Percentiles rank a stretch among this genome's conserved stretches.
These are phyloP conservation scores for Alternaria metachromatica DNA, from an alignment of 2,329 filamentous ascomycete species.

Conservation along the genomic window DNA sequence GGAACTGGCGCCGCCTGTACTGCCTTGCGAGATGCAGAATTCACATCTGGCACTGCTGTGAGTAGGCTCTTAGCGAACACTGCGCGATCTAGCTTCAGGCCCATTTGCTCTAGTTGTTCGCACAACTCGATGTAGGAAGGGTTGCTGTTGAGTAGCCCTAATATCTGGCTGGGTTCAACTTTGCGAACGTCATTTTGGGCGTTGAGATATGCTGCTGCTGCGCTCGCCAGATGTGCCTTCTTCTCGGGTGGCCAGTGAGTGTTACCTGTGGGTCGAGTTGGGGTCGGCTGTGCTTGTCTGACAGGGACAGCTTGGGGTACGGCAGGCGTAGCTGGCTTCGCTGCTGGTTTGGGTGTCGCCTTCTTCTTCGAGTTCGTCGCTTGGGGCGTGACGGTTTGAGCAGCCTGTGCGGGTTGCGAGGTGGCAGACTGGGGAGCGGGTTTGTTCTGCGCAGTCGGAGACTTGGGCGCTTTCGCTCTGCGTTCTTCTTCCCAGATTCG, in stretches of 20 bases:
- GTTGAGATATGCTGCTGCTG: conserved; percentile 57
- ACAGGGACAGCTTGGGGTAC: conserved; percentile 8
- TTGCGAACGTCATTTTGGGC: conserved; percentile 51
- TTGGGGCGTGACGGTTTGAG: conserved; percentile 16
- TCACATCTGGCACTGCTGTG: conserved; percentile 53
- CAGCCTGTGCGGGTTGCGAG: conserved; percentile 14
- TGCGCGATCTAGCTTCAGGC: conserved; percentile 59
- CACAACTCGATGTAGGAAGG: conserved; percentile 64
- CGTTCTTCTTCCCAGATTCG: conserved; percentile 64
- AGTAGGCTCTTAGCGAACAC: conserved; percentile 61
- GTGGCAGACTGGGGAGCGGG: conserved; percentile 26
- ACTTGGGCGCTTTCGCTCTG: conserved; percentile 43
- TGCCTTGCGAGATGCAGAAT: conserved; percentile 33
- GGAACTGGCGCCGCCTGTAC: conserved; percentile 15
- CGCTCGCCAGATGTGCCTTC: conserved; percentile 58
- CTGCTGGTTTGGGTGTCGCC: conserved; percentile 24
- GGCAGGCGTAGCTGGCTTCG: conserved; percentile 5
- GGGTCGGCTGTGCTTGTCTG: conserved; percentile 7
- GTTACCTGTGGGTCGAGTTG: conserved; percentile 24
- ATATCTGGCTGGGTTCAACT: conserved; percentile 51
- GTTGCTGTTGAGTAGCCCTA: conserved; percentile 58
- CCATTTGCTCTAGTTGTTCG: conserved; percentile 58
- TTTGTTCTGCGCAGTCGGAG: conserved; percentile 29
- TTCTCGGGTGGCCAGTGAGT: conserved; percentile 61
- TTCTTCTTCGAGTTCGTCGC: conserved; percentile 31